Evolutionary conservation across 2,329 filamentous ascomycete species (phyloP), one percentile per base, ranked within the genome.

Genomic region (Dendryphion nanum): DNA sequence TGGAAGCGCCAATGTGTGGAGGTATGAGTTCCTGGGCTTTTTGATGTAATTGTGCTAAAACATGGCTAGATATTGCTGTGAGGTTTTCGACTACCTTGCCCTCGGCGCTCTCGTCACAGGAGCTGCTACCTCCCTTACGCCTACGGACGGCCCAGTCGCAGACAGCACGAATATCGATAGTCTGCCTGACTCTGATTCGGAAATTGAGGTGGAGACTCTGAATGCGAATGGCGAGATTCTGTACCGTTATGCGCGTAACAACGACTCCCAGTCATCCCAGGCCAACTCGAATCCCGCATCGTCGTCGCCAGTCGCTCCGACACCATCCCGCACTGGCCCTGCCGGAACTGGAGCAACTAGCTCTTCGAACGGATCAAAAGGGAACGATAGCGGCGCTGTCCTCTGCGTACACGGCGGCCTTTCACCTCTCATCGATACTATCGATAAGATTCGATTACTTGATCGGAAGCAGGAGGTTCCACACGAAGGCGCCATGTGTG

Each of bases 401-500:
- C 79, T 98, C 7, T 98, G 93, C 61, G 93, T 98, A 0, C 93
- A 98, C 64, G 93, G 93, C 40, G 93, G 93, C 2, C 74, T 98
- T 6, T 93, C 86, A 16, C 93, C 93, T 1, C 74, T 96, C 8
- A 87, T 98, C 42, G 90, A 97, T 63, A 88, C 82, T 17, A 86
- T 98, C 32, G 91, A 98, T 64, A 95, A 95, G 69, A 98, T 98
- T 62, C 81, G 93, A 16, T 75, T 97, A 12, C 79, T 98, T 16
- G 94, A 98, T 64, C 83, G 91, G 46, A 44, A 44, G 67, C 93
- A 98, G 70, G 93, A 98, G 70, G 93, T 98, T 0, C 93, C 93
- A 0, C 93, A 98, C 61, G 93, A 98, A 71, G 93, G 93, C 39
- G 89, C 93, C 61, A 98, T 98, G 93, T 98, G 93, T 68, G 93